Percentiles rank a stretch among this genome's conserved stretches.
phyloP scores from a whole-genome alignment of 2,329 filamentous ascomycete species.

The Penicillium sp. region DNA sequence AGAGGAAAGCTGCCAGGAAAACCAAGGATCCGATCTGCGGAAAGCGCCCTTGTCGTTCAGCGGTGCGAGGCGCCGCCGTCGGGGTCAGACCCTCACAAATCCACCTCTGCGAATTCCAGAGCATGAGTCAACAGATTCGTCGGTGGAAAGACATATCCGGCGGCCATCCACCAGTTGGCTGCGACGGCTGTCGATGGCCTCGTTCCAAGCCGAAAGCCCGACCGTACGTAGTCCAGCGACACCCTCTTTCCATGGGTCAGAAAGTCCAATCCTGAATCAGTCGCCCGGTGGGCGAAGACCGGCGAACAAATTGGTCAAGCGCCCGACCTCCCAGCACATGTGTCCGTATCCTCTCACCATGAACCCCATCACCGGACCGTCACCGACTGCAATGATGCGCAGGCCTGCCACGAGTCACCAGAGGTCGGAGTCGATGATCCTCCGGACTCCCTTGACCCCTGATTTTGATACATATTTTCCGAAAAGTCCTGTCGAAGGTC shows the following conservation, averaged over 20 bases:
- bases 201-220: constrained; percentile 49
- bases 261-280: constrained; percentile 48
- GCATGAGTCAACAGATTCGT: constrained; percentile 20
- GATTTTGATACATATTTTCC: constrained; percentile 29
- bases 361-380: constrained; percentile 30
- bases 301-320: constrained; percentile 62
- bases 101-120: constrained; percentile 30
- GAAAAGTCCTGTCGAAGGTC: constrained; percentile 6
- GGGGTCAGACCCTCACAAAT: constrained; percentile 38
- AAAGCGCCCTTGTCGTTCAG: constrained; percentile 29
- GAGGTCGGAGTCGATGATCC: constrained; percentile 54
- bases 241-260: constrained; percentile 54
- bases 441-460: constrained; percentile 38
- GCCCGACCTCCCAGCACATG: constrained; percentile 54
- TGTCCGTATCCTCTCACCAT: constrained; percentile 31
- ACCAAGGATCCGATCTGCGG: constrained; percentile 19
- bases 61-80: constrained; percentile 32
- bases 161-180: constrained; percentile 54
- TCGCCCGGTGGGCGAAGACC: constrained; percentile 35
- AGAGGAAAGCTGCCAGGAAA: constrained; percentile 13
- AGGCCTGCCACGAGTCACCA: constrained; percentile 64
- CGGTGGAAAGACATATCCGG: constrained; percentile 23
- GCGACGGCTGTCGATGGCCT: constrained; percentile 54
- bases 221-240: constrained; percentile 51
- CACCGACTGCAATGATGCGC: constrained; percentile 49